Conservation (phyloP, 2,329 filamentous ascomycete genomes). For the Colletotrichum navitas region DNA sequence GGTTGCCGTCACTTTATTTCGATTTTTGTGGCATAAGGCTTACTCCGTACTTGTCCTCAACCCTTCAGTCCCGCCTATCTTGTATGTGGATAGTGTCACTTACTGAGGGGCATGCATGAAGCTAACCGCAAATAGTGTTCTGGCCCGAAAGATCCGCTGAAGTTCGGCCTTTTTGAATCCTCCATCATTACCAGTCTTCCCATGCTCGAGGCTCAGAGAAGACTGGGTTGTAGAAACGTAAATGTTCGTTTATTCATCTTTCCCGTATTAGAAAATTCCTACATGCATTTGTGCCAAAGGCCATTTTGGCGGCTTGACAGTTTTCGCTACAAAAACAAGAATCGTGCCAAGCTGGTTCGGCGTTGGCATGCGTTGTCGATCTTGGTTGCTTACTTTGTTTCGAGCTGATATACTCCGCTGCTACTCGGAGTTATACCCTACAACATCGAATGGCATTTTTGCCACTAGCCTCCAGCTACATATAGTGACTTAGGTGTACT, state of each 20-base stretch:
- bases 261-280: no score
- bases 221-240: neutral
- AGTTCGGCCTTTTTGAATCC: neutral
- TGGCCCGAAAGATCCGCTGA: neutral
- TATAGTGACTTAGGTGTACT: no score
- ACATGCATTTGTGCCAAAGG: neutral
- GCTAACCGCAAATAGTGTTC: slow-evolving; percentile 6
- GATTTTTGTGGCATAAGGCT: no score
- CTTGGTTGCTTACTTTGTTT: no score
- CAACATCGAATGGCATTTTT: neutral
- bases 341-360: neutral
- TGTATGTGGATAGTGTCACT: neutral
- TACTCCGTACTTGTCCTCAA: neutral
- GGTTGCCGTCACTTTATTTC: no score
- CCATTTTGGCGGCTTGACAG: neutral
- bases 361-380: no score
- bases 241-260: neutral
- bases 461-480: no score
- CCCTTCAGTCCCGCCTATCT: neutral
- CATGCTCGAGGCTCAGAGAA: neutral
- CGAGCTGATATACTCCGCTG: no score
- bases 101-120: slow-evolving; percentile 8
- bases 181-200: neutral
- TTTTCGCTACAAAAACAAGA: neutral
- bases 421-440: no score